Conservation (phyloP, 495 filamentous ascomycete genomes). For the Tuber umbilicatum region DNA sequence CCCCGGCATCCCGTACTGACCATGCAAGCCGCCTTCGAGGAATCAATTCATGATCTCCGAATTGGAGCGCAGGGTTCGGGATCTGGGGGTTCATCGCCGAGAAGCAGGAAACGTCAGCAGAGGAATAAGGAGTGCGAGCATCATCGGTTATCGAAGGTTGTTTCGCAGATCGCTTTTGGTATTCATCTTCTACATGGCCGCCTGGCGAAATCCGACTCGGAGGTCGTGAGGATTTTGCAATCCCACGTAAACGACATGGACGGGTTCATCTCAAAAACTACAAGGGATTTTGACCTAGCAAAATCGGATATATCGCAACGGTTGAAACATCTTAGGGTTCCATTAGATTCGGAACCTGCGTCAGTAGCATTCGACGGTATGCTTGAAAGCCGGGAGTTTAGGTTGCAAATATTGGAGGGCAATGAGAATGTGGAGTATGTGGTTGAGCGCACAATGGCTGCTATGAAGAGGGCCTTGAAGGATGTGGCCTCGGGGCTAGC, state of each 20-base stretch:
- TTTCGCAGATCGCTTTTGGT: constrained; percentile 89
- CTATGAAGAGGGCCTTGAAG: constrained; percentile 66
- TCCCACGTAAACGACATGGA: constrained; percentile 91
- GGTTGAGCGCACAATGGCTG: constrained; percentile 63
- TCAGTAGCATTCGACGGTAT: constrained; percentile 74
- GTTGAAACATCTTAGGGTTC: constrained; percentile 69
- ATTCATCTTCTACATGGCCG: constrained; percentile 79
- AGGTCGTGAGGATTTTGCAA: constrained; percentile 84
- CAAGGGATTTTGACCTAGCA: constrained; percentile 80
- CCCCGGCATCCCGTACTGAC: constrained; percentile 64
- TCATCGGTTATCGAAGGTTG: constrained; percentile 83
- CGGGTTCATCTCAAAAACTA: constrained; percentile 73
- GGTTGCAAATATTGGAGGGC: constrained; percentile 70
- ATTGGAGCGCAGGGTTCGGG: constrained; percentile 7
- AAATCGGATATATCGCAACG: constrained; percentile 66
- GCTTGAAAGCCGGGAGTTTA: constrained; percentile 75
- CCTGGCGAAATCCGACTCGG: constrained; percentile 76
- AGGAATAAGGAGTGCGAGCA: constrained; percentile 45
- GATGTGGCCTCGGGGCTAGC: constrained; percentile 73
- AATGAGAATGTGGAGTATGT: constrained; percentile 91
- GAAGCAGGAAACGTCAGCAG: constrained; percentile 11
- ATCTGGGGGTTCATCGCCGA: constrained; percentile 4
- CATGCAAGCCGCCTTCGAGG: constrained; percentile 88
- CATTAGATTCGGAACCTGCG: constrained; percentile 59
- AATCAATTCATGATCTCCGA: constrained; percentile 62